These are phyloP conservation scores for Ascochyta lentis DNA, from an alignment of 2,329 filamentous ascomycete species.

Conservation along the genomic window DNA sequence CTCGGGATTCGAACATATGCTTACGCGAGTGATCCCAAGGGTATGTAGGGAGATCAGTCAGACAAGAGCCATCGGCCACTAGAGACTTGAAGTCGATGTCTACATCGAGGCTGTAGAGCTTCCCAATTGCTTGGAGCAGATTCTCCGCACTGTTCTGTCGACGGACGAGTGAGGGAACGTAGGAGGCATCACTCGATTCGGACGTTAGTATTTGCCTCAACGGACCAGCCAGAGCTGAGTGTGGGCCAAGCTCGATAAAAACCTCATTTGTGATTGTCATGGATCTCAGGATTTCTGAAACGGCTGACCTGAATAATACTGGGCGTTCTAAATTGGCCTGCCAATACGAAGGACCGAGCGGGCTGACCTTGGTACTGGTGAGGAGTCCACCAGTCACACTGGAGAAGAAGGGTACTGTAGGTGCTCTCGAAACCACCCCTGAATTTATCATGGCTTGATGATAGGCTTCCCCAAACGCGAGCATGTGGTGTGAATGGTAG, in stretches of 20 bases:
- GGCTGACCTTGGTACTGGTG: not conserved
- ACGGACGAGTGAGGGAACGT: slow-evolving; percentile 13
- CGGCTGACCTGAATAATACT: slow-evolving; percentile 16
- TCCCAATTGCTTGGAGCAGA: not conserved
- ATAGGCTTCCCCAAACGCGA: slow-evolving; percentile 17
- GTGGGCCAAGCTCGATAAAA: slow-evolving; percentile 26
- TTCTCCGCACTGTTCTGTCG: not conserved
- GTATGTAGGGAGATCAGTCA: slow-evolving; percentile 20
- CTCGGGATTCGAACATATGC: slow-evolving; percentile 29
- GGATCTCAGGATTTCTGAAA: not conserved
- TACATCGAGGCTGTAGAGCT: not conserved
- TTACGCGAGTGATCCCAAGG: slow-evolving; percentile 18
- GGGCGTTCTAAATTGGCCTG: slow-evolving; percentile 18
- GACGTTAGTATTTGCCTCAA: slow-evolving; percentile 15
- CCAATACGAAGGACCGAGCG: slow-evolving; percentile 24
- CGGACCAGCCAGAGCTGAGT: slow-evolving; percentile 21
- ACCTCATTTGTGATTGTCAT: not conserved
- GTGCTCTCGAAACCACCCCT: not conserved
- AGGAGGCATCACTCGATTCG: not conserved
- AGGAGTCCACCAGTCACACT: slow-evolving; percentile 12
- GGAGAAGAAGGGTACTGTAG: slow-evolving; percentile 15
- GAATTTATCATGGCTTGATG: not conserved
- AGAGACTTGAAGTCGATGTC: slow-evolving; percentile 9
- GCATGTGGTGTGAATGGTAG: slow-evolving; percentile 42
- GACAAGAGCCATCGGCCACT: not conserved